Base-by-base conservation (phyloP, 2,329 filamentous ascomycete species). In the Aspergillus hiratsukae region DNA sequence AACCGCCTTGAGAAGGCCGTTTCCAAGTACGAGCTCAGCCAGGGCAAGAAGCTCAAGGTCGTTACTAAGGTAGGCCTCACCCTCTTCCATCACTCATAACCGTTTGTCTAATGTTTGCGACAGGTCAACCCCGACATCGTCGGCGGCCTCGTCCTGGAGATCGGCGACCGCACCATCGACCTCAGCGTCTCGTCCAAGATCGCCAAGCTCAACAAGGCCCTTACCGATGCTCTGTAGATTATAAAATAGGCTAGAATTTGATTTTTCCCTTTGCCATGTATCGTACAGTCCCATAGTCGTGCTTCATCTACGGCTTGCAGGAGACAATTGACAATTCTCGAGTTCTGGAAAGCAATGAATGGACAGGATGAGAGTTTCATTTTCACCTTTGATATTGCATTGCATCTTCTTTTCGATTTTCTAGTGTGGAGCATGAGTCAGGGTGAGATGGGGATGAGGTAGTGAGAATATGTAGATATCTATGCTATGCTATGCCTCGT, bases 131-230 rank as follows among this genome's bases (percentile, higher is more conserved):
- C 93, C 60, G 93, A 97, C 58, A 93, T 99, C 73, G 80, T 95
- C 65, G 94, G 94, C 66, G 94, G 94, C 61, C 87, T 99, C 66
- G 80, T 99, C 65, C 93, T 99, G 72, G 93, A 97, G 81, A 89
- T 97, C 67, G 93, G 92, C 72, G 93, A 97, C 84, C 89, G 93
- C 74, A 97, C 93, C 76, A 96, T 99, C 74, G 94, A 99, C 80
- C 88, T 97, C 68, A 94, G 89, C 79, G 92, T 99, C 72, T 93
- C 93, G 51, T 83, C 89, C 76, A 95, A 93, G 85, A 88, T 99
- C 78, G 85, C 90, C 76, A 96, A 91, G 87, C 90, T 99, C 86
- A 99, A 99, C 90, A 99, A 97, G 88, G 87, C 96, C 76, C 89
- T 99, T 75, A 92, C 85, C 69, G 94, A 99, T 80, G 84, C 88